phyloP scores from a whole-genome alignment of 106 monocot genomes.

The Gastrodia elata region DNA sequence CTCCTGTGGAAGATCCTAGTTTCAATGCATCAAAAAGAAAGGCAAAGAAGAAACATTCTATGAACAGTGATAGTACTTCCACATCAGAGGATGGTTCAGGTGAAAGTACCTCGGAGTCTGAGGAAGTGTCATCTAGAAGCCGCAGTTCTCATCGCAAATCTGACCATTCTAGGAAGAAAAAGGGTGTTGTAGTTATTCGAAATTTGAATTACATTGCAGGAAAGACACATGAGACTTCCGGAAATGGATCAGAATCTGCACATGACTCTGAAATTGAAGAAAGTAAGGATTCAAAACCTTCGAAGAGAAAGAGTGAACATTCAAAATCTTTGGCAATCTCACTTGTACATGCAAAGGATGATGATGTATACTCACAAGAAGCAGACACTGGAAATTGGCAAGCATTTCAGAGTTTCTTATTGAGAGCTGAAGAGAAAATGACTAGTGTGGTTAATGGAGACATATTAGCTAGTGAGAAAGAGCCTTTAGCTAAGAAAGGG shows the following conservation, averaged over 20 bases:
- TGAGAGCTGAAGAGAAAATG: slow-evolving; percentile 66
- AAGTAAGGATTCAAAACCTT: slow-evolving; percentile 26
- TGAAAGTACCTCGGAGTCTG: slow-evolving; percentile 17
- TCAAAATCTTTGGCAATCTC: slow-evolving; percentile 17
- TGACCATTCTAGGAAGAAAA: slow-evolving; percentile 55
- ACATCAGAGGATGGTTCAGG: slow-evolving; percentile 33
- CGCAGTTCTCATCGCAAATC: slow-evolving; percentile 38
- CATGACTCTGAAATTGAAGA: slow-evolving; percentile 39
- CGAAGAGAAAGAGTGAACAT: slow-evolving; percentile 37
- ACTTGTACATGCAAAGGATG: slow-evolving; percentile 33
- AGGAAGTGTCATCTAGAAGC: slow-evolving; percentile 38
- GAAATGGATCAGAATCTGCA: slow-evolving; percentile 42
- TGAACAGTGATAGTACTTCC: slow-evolving; percentile 24
- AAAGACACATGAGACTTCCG: slow-evolving; percentile 44
- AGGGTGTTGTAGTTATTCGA: slow-evolving; percentile 63
- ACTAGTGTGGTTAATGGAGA: slow-evolving; percentile 23
- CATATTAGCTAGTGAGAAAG: slow-evolving; percentile 69
- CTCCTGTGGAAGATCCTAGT: slow-evolving; percentile 24
- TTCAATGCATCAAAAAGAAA: slow-evolving; percentile 14
- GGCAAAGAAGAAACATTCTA: slow-evolving; percentile 36
- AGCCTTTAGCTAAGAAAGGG: slow-evolving; percentile 28
- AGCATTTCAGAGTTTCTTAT: slow-evolving; percentile 76
- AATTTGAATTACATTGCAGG: slow-evolving; percentile 73
- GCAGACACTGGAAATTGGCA: slow-evolving; percentile 77
- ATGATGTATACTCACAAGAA: slow-evolving; percentile 23